Percentiles rank a stretch among this genome's conserved stretches.
Conservation (phyloP, 768 basidiomycete species). For the Tylopilus cervinicoccineus region DNA sequence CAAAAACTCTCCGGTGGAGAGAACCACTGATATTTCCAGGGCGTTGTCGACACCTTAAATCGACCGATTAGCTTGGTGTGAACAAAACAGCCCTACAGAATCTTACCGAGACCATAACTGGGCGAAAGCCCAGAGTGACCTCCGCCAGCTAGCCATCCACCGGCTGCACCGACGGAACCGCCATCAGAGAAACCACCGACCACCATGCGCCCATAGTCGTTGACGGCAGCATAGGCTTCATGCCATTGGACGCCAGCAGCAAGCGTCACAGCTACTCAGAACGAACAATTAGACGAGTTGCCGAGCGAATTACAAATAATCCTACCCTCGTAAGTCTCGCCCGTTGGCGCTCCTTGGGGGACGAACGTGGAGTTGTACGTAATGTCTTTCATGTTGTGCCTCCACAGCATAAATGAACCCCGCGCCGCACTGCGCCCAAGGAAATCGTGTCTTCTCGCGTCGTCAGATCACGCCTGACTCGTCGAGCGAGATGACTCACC, state of each 20-base stretch:
- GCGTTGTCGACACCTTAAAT: conserved; percentile 44
- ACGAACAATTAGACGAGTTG: conserved; percentile 11
- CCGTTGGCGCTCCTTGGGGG: conserved; percentile 30
- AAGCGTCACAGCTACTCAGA: conserved; percentile 25
- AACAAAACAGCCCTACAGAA: not conserved
- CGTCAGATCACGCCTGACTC: not conserved
- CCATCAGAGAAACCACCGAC: conserved; percentile 41
- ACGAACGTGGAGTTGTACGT: conserved; percentile 28
- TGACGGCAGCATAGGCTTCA: conserved; percentile 40
- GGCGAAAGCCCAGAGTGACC: conserved; percentile 44
- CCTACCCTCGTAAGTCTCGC: conserved; percentile 23
- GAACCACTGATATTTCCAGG: conserved; percentile 44
- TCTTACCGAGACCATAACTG: conserved; percentile 40
- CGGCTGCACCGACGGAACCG: conserved; percentile 45
- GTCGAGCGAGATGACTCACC: conserved; percentile 8
- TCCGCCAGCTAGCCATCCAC: conserved; percentile 49
- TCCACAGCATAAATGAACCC: conserved; percentile 41
- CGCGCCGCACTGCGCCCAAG: conserved; percentile 39
- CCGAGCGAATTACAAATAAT: not conserved
- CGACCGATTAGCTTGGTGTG: not conserved
- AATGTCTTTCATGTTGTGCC: conserved; percentile 40
- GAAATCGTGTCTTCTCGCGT: conserved; percentile 32
- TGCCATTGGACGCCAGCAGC: conserved; percentile 48
- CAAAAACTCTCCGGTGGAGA: conserved; percentile 38
- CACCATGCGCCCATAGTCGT: conserved; percentile 37